Percentiles rank a stretch among this genome's conserved stretches.
Evolutionary conservation across 1,139 yeast species (phyloP).

Genomic region (Suhomyces atakaporum): DNA sequence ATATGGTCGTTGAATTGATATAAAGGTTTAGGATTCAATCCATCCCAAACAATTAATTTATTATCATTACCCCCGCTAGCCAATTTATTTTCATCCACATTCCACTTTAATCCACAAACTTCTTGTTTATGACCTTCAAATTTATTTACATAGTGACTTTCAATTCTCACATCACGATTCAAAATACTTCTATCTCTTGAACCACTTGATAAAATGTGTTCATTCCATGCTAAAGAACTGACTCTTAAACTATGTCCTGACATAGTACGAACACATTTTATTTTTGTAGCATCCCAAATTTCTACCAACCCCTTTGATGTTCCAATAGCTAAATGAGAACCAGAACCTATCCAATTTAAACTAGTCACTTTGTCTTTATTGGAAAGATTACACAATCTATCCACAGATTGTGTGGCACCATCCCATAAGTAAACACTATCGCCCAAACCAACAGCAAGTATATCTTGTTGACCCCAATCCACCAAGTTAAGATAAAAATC

Average conservation of each 20-base stretch:
- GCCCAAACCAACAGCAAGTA: slow-evolving; percentile 88
- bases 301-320: slow-evolving; percentile 85
- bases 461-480: slow-evolving; percentile 94
- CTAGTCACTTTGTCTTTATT: slow-evolving; percentile 73
- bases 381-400: slow-evolving; percentile 71
- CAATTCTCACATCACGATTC: slow-evolving; percentile 88
- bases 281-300: slow-evolving; percentile 92
- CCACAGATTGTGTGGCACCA: slow-evolving; percentile 82
- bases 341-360: slow-evolving; percentile 91
- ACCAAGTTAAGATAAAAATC: slow-evolving; percentile 89
- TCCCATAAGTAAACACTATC: slow-evolving; percentile 90
- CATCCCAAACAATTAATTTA: slow-evolving; percentile 84
- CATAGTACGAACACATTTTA: slow-evolving; percentile 85
- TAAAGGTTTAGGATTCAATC: slow-evolving; percentile 66
- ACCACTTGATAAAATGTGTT: slow-evolving; percentile 84
- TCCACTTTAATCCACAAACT: slow-evolving; percentile 96
- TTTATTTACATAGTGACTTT: slow-evolving; percentile 75
- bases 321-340: slow-evolving; percentile 92
- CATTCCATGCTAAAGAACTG: slow-evolving; percentile 92
- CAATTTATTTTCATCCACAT: slow-evolving; percentile 77
- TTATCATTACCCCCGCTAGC: slow-evolving; percentile 97
- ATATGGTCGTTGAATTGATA: slow-evolving; percentile 78
- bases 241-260: slow-evolving; percentile 87
- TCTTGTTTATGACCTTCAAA: slow-evolving; percentile 85
- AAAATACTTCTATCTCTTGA: slow-evolving; percentile 81